Percentiles rank a stretch among this genome's conserved stretches.
Evolutionary conservation across 768 basidiomycete genomes (phyloP).

Genomic region (Aureoboletus auriporus): DNA sequence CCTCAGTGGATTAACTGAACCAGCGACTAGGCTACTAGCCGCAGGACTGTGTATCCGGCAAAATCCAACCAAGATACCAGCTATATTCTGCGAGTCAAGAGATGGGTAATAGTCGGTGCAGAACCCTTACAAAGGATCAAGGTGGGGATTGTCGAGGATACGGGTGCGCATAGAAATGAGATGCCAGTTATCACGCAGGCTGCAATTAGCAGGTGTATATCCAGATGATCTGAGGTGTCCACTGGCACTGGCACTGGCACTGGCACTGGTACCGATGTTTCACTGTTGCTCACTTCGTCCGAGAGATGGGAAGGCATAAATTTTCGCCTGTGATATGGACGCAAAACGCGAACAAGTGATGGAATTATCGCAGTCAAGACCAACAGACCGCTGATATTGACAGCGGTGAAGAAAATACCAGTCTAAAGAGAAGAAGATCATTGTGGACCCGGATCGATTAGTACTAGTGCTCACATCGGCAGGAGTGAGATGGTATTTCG

Average conservation of each 20-base stretch:
- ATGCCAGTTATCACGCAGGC: conserved; percentile 17
- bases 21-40: conserved; percentile 22
- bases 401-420: conserved; percentile 22
- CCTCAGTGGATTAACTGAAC: conserved; percentile 25
- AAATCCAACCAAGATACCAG: conserved; percentile 16
- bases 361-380: conserved; percentile 20
- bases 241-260: background rate
- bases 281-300: background rate
- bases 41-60: conserved; percentile 14
- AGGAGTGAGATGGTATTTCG: conserved; percentile 25
- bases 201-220: conserved; percentile 25
- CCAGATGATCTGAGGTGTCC: conserved; percentile 24
- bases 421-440: conserved; percentile 15
- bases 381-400: conserved; percentile 15
- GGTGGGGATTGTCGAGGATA: conserved; percentile 2
- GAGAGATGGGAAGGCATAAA: background rate
- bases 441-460: background rate
- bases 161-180: conserved; percentile 10
- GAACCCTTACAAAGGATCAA: conserved; percentile 15
- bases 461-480: conserved; percentile 15
- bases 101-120: too few relatives aligned
- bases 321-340: conserved; percentile 21
- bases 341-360: conserved; percentile 19
- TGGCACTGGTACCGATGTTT: background rate
- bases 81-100: conserved; percentile 4